Evolutionary conservation across 495 filamentous ascomycete genomes (phyloP).

Genomic region (Trichoderma reesei): DNA sequence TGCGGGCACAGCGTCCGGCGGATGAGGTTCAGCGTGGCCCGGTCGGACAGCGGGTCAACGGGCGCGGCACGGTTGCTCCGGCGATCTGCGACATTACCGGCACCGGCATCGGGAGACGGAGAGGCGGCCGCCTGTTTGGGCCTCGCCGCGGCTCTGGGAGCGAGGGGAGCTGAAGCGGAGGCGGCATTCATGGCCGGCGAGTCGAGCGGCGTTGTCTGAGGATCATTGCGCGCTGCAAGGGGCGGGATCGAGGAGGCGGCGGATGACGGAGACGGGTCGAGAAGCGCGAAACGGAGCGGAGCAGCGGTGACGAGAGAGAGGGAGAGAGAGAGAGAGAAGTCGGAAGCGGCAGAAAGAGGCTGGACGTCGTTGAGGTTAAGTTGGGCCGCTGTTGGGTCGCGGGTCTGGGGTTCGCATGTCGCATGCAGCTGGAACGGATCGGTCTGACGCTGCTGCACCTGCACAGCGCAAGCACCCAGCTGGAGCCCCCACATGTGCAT

Average conservation of each 20-base stretch:
- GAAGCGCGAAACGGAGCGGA: background rate
- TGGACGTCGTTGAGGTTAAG: background rate
- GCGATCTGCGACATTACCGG: background rate
- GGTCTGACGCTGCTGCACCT: background rate
- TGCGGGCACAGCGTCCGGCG: conserved; percentile 41
- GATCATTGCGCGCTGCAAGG: background rate
- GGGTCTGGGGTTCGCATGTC: background rate
- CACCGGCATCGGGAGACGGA: conserved; percentile 3
- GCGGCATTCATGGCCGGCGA: conserved; percentile 17
- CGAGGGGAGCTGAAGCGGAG: conserved; percentile 11
- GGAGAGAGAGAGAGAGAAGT: no score
- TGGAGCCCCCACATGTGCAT: background rate
- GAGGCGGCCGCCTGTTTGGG: background rate
- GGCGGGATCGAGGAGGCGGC: background rate
- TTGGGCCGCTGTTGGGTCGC: conserved; percentile 5
- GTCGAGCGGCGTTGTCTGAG: conserved; percentile 1
- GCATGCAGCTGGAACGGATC: background rate
- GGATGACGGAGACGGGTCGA: background rate
- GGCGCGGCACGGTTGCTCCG: conserved; percentile 11
- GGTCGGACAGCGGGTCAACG: conserved; percentile 40
- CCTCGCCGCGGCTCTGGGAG: conserved; percentile 12
- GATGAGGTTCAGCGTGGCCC: conserved; percentile 40
- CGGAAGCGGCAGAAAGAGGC: background rate
- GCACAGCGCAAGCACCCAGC: background rate
- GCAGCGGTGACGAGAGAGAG: no score